Conservation (phyloP, 164 flowering plant genomes). For the Nymphaea colorata region DNA sequence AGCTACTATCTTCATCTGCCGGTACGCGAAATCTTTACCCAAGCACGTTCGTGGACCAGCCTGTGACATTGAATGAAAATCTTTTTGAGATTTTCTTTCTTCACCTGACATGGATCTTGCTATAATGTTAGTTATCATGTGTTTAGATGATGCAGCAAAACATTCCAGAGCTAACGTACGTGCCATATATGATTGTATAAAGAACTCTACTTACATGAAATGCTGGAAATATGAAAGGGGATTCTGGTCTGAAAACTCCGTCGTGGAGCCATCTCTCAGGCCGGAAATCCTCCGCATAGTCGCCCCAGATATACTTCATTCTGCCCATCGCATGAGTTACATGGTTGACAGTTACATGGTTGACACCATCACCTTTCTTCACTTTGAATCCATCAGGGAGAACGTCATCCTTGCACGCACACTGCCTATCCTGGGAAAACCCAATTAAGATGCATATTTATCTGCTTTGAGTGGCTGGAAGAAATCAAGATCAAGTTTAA, state of each 20-base stretch:
- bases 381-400: constrained; percentile 64
- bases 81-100: neutral
- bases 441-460: neutral
- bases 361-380: constrained; percentile 49
- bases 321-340: constrained; percentile 71
- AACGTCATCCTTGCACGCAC: constrained; percentile 41
- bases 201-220: constrained; percentile 39
- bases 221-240: constrained; percentile 59
- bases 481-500: neutral
- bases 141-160: neutral
- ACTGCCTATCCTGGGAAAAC: constrained; percentile 45
- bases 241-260: constrained; percentile 50
- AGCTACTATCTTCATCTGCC: constrained; percentile 69
- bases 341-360: constrained; percentile 42
- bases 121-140: no score
- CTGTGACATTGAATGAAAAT: constrained; percentile 14
- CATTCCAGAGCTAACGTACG: neutral
- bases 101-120: neutral
- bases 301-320: constrained; percentile 68
- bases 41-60: constrained; percentile 68
- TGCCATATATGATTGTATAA: neutral
- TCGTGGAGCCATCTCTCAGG: constrained; percentile 64
- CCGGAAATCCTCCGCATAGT: constrained; percentile 50
- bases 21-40: constrained; percentile 68
- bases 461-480: neutral